Evolutionary conservation across 495 filamentous ascomycete genomes (phyloP).

Genomic region (Trypethelium eluteriae): DNA sequence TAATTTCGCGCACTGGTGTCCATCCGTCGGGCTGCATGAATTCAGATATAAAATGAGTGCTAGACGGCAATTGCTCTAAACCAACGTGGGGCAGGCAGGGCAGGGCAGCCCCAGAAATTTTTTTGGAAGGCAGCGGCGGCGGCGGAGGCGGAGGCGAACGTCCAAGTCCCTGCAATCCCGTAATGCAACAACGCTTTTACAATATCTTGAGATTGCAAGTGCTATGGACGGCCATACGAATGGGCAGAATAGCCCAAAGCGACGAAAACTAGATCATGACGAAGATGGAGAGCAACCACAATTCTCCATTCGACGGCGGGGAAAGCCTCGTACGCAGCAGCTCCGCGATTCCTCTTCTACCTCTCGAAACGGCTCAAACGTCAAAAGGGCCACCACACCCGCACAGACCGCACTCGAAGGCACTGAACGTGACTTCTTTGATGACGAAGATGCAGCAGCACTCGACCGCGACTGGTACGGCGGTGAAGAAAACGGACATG

Average conservation of each 20-base stretch:
- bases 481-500: conserved; percentile 68
- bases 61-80: background rate
- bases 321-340: conserved; percentile 6
- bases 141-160: background rate
- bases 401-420: conserved; percentile 31
- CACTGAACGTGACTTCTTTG: conserved; percentile 37
- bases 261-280: background rate
- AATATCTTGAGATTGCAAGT: background rate
- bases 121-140: background rate
- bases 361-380: conserved; percentile 19
- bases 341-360: conserved; percentile 2
- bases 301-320: conserved; percentile 5
- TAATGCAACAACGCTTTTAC: background rate
- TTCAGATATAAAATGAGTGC: background rate
- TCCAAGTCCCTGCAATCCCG: background rate
- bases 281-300: conserved; percentile 4
- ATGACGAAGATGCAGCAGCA: conserved; percentile 51
- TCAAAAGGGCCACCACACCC: conserved; percentile 19
- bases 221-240: background rate
- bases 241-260: background rate
- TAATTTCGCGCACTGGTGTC: background rate
- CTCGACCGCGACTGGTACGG: conserved; percentile 82
- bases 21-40: background rate
- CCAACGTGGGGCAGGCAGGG: background rate
- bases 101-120: too few species aligned